Evolutionary conservation across 2,329 filamentous ascomycete species (phyloP), one percentile per base, ranked within the genome.

Genomic region (Blumeria hordei): DNA sequence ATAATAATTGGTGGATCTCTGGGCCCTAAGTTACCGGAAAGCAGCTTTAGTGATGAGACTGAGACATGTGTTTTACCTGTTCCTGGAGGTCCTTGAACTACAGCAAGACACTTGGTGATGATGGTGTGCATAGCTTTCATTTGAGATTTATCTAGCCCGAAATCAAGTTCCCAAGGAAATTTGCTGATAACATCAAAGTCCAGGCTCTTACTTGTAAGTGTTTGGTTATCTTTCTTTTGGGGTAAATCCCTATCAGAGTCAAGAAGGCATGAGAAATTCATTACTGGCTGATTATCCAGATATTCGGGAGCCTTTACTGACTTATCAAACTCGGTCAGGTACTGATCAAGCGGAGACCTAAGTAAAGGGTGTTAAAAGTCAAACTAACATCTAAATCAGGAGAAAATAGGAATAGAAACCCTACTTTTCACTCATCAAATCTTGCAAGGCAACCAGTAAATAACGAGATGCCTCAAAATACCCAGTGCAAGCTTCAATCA

Each of bases 61-160:
- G 86, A 92, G 0, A 88, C 83, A 59, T 83, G 83, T 0, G 88
- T 95, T 64, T 95, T 95, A 4, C 80, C 80, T 1, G 80, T 83
- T 5, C 80, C 80, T 8, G 64, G 88, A 9, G 88, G 88, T 0
- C 88, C 88, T 68, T 94, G 88, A 0, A 94, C 68, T 35, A 94
- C 79, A 0, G 85, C 78, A 0, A 94, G 63, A 50, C 77, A 75
- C 56, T 78, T 83, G 0, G 80, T 83, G 0, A 92, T 67, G 58
- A 94, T 88, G 0, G 77, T 71, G 14, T 74, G 69, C 0, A 92
- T 71, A 0, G 86, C 87, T 3, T 69, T 65, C 43, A 78, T 72
- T 63, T 95, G 88, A 0, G 84, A 87, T 0, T 67, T 62, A 60
- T 94, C 87, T 8, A 94, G 72, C 2, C 65, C 67, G 34, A 69